Evolutionary conservation across 2,329 filamentous ascomycete genomes (phyloP).

Genomic region (Ascosphaera pollenicola): DNA sequence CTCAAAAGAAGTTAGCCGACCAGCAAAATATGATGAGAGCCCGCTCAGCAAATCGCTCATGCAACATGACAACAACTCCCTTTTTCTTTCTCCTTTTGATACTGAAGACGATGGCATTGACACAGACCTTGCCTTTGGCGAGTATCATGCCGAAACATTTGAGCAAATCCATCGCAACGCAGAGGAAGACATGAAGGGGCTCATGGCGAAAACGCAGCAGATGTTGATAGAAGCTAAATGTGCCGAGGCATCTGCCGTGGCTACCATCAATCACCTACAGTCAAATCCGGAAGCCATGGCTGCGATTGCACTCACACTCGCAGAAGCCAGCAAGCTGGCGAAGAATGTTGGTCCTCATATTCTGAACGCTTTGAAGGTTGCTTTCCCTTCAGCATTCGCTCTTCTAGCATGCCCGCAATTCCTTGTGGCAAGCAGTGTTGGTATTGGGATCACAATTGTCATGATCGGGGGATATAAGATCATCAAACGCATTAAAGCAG

Average conservation of each 20-base stretch:
- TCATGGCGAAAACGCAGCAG: slow-evolving; percentile 53
- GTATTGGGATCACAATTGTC: slow-evolving; percentile 81
- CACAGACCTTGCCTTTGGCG: slow-evolving; percentile 81
- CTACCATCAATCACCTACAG: slow-evolving; percentile 62
- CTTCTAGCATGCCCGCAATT: slow-evolving; percentile 83
- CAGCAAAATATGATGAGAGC: not conserved
- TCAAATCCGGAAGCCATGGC: slow-evolving; percentile 79
- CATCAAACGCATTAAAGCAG: slow-evolving; percentile 54
- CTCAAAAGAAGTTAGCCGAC: not conserved
- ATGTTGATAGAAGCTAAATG: slow-evolving; percentile 76
- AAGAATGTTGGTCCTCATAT: slow-evolving; percentile 70
- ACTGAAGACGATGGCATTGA: slow-evolving; percentile 36
- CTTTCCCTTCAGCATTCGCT: slow-evolving; percentile 67
- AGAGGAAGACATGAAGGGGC: slow-evolving; percentile 37
- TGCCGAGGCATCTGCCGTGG: slow-evolving; percentile 59
- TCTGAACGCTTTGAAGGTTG: slow-evolving; percentile 50
- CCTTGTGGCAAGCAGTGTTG: slow-evolving; percentile 73
- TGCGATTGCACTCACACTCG: slow-evolving; percentile 76
- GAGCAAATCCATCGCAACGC: slow-evolving; percentile 26
- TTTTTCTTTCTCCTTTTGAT: slow-evolving; percentile 7
- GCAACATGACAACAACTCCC: slow-evolving; percentile 8
- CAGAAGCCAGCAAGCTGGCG: slow-evolving; percentile 66
- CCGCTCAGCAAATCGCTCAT: slow-evolving; percentile 3
- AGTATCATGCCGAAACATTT: slow-evolving; percentile 43
- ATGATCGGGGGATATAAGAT: slow-evolving; percentile 96